Evolutionary conservation across 2,329 filamentous ascomycete species (phyloP), one percentile per base, ranked within the genome.

Genomic region (Arthrinium puccinioides): DNA sequence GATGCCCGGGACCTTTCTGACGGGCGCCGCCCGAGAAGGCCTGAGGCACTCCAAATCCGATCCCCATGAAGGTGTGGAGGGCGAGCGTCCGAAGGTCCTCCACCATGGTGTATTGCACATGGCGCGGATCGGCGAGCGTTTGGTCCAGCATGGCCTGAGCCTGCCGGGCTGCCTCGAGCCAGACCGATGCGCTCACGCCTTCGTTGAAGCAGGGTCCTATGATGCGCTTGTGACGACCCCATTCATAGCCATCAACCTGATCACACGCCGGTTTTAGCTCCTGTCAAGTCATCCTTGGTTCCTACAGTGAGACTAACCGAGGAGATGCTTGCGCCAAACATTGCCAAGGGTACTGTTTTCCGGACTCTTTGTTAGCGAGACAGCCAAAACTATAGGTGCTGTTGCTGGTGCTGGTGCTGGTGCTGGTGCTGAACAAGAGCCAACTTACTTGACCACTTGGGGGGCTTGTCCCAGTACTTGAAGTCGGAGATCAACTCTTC

Each of bases 51-150:
- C 43, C 32, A 16, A 56, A 54, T 1, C 39, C 52, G 1, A 46
- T 45, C 4, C 46, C 42, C 2, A 52, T 51, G 8, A 59, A 51
- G 2, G 57, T 47, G 13, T 57, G 51, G 24, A 57, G 44, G 8
- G 54, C 46, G 1, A 57, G 41, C 1, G 50, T 50, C n/a, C 51
- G 39, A 5, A 40, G 49, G 28, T 56, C 51, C 28, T 47, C 15
- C 14, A 15, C 26, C 18, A 36, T 23, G 7, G 33, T 36, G 13
- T 3, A 10, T 14, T 36, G 33, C 18, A 11, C 20, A 18, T 21
- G 18, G 4, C 13, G n/a, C 24, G 24, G 16, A n/a, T 15, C n/a
- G 8, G 23, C 23, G 24, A 28, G 26, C 5, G 26, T 9, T 15
- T n/a, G 20, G 33, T 36, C 33, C 24, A 36, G 33, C 33, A 36